Evolutionary conservation across 768 basidiomycete genomes (phyloP).

Genomic region (Pisolithus albus): DNA sequence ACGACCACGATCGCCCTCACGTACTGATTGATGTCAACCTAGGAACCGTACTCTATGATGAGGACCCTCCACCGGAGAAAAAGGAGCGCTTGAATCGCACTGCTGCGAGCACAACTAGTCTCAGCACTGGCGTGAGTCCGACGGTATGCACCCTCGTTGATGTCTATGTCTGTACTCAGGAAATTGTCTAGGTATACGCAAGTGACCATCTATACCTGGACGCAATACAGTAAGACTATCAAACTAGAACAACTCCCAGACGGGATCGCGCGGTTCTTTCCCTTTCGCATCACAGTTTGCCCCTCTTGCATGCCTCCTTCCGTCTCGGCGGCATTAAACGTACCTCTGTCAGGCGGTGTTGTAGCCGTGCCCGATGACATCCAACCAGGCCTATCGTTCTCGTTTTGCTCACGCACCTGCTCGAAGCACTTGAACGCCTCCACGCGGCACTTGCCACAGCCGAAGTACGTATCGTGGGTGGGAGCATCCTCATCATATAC

Average conservation of each 20-base stretch:
- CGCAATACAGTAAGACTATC: slow-evolving; percentile 70
- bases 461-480: slow-evolving; percentile 78
- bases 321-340: slow-evolving; percentile 1
- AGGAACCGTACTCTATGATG: slow-evolving; percentile 82
- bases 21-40: slow-evolving; percentile 51
- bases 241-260: slow-evolving; percentile 59
- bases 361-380: neutral
- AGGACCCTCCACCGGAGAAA: slow-evolving; percentile 34
- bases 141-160: slow-evolving; percentile 51
- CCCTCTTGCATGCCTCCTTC: slow-evolving; percentile 4
- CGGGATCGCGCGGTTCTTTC: slow-evolving; percentile 80
- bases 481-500: slow-evolving; percentile 77
- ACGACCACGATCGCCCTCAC: slow-evolving; percentile 72
- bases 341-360: neutral
- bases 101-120: slow-evolving; percentile 65
- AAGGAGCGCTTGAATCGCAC: slow-evolving; percentile 65
- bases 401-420: slow-evolving; percentile 50
- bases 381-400: slow-evolving; percentile 51
- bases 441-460: slow-evolving; percentile 40
- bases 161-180: neutral
- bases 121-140: slow-evolving; percentile 69
- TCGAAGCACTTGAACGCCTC: slow-evolving; percentile 42
- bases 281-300: slow-evolving; percentile 29
- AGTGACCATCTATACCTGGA: slow-evolving; percentile 44
- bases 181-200: slow-evolving; percentile 58